These are phyloP conservation scores for Ogataea pignaliae DNA, from an alignment of 805 yeast species.

Conservation along the genomic window DNA sequence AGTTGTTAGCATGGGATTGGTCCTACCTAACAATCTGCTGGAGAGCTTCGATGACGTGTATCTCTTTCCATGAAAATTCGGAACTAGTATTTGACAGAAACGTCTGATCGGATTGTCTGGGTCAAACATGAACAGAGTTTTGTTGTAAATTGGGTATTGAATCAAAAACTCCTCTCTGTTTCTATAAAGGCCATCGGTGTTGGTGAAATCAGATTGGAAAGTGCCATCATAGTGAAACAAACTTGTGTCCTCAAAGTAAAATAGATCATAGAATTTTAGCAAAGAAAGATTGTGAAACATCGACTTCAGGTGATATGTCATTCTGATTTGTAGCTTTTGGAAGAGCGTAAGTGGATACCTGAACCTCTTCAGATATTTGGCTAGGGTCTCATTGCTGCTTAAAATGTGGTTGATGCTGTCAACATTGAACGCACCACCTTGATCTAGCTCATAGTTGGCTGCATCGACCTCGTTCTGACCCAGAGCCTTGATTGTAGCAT, in stretches of 20 bases:
- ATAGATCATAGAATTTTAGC: slow-evolving; percentile 4
- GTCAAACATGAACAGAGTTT: slow-evolving; percentile 54
- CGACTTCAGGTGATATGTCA: neutral
- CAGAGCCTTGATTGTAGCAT: neutral
- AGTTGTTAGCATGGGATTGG: too few relatives aligned
- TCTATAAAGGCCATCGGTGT: slow-evolving; percentile 16
- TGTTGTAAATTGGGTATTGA: slow-evolving; percentile 63
- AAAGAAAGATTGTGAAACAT: slow-evolving; percentile 1
- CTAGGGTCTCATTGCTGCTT: neutral
- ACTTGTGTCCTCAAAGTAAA: slow-evolving; percentile 4
- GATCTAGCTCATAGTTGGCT: neutral
- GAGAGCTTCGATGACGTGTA: slow-evolving; percentile 48
- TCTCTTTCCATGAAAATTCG: slow-evolving; percentile 65
- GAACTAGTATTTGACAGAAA: slow-evolving; percentile 65
- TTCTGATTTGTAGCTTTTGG: slow-evolving; percentile 2
- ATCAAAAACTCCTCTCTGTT: slow-evolving; percentile 37
- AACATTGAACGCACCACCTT: neutral
- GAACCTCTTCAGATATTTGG: slow-evolving; percentile 1
- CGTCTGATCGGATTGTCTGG: slow-evolving; percentile 60
- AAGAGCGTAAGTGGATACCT: slow-evolving; percentile 2
- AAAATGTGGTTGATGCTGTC: slow-evolving; percentile 2
- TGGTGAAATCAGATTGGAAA: neutral
- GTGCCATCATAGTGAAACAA: slow-evolving; percentile 5
- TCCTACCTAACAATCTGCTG: slow-evolving; percentile 37
- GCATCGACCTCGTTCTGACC: neutral